Conservation (phyloP, 2,329 filamentous ascomycete genomes). For the Fusarium nisikadoi region DNA sequence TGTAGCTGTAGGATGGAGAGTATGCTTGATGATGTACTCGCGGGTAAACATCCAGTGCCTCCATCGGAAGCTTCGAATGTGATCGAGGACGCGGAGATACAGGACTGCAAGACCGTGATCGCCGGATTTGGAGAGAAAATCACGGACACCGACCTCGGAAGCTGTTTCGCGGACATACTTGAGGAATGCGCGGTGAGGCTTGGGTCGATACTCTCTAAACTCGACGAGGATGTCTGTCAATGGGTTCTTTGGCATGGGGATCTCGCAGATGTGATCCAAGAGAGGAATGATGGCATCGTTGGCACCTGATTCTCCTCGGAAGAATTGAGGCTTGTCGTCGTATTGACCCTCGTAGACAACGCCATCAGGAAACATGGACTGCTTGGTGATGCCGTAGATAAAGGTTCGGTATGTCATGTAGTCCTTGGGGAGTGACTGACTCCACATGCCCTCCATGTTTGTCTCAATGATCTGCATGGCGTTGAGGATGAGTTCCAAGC, state of each 20-base stretch:
- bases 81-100: slow-evolving; percentile 74
- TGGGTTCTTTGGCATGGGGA: slow-evolving; percentile 88
- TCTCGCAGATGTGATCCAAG: slow-evolving; percentile 85
- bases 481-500: slow-evolving; percentile 68
- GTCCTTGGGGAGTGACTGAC: slow-evolving; percentile 81
- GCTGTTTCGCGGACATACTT: slow-evolving; percentile 70
- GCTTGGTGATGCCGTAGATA: slow-evolving; percentile 94
- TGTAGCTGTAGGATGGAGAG: slow-evolving; percentile 79
- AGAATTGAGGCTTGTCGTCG: slow-evolving; percentile 75
- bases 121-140: slow-evolving; percentile 55
- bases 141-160: slow-evolving; percentile 62
- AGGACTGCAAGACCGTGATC: slow-evolving; percentile 61
- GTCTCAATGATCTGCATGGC: slow-evolving; percentile 74
- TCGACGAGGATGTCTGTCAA: slow-evolving; percentile 88
- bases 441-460: slow-evolving; percentile 94
- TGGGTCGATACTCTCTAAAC: slow-evolving; percentile 89
- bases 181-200: slow-evolving; percentile 88
- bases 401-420: slow-evolving; percentile 95
- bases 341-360: slow-evolving; percentile 89
- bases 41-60: slow-evolving; percentile 87
- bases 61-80: slow-evolving; percentile 85
- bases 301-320: slow-evolving; percentile 92
- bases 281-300: slow-evolving; percentile 96
- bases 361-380: slow-evolving; percentile 93
- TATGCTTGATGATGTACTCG: slow-evolving; percentile 85